Base-by-base conservation (phyloP, 2,329 filamentous ascomycete species). In the Aspergillus quadrilineatus region DNA sequence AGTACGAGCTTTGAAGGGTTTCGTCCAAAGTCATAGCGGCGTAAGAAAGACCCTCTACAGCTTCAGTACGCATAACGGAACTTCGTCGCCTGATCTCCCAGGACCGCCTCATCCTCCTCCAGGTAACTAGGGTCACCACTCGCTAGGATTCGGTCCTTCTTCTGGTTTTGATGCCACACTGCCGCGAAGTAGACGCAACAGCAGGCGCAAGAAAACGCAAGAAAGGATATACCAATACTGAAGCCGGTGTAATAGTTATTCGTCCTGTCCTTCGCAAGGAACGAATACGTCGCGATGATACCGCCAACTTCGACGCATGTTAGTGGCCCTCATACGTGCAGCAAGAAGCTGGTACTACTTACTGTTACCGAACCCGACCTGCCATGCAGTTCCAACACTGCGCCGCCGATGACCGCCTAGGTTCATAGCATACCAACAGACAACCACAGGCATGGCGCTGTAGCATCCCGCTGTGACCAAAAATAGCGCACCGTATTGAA, bases 361-460 rank as follows among this genome's bases (percentile, higher is more conserved):
- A 73, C 71, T 74, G 65, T 92, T 92, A 9, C 89, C 89, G 62
- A 92, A 90, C 0, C 87, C 87, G 43, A 92, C 80, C 70, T 92
- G 89, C 87, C 87, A 92, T 1, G 87, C 89, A 7, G 84, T 84
- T 10, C 89, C 89, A 14, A 92, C 83, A 7, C 85, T 81, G 43
- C 89, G 80, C 3, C 88, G 82, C 56, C 86, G 86, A 68, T 92
- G 89, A 0, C 88, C 89, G 2, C 85, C 85, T 1, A 91, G 77
- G 65, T 92, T 92, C 84, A 91, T 90, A 64, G 87, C 88, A 72
- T 88, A 92, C 89, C 89, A 92, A 71, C 88, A 92, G 6, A 92
- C 83, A 43, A 92, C 85, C 30, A 96, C 86, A 0, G 93, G 92
- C 88, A 96, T 92, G n/a, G 92, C 90, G 1, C 85, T 86, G 74